Evolutionary conservation across 768 basidiomycete genomes (phyloP).

Genomic region (Termitomyces sp.): DNA sequence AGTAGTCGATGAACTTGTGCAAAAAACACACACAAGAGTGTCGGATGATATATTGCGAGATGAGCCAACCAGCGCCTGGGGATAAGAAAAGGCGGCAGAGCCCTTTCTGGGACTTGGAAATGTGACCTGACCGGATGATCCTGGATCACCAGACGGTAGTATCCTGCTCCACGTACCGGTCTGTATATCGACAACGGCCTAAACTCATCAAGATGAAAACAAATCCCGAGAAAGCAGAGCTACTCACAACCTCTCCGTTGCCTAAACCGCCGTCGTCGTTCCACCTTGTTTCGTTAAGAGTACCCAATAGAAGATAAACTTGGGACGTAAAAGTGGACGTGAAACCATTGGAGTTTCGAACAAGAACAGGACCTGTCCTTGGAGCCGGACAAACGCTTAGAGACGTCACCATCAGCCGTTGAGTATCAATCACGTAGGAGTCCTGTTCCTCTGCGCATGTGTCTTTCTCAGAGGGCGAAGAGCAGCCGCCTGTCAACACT

Average conservation of each 20-base stretch:
- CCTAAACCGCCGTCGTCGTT: constrained; percentile 54
- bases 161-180: constrained; percentile 68
- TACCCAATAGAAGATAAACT: constrained; percentile 65
- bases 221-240: background rate
- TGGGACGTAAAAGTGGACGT: constrained; percentile 58
- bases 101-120: constrained; percentile 72
- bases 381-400: constrained; percentile 60
- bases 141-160: constrained; percentile 74
- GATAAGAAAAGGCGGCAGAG: constrained; percentile 56
- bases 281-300: constrained; percentile 61
- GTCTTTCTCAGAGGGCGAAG: constrained; percentile 31
- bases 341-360: constrained; percentile 53
- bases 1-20: background rate
- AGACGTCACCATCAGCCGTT: constrained; percentile 26
- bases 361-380: constrained; percentile 52
- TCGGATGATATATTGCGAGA: constrained; percentile 49
- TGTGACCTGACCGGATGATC: constrained; percentile 34
- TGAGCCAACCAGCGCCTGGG: constrained; percentile 50
- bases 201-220: constrained; percentile 1
- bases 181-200: constrained; percentile 60
- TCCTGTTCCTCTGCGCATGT: constrained; percentile 53
- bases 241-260: constrained; percentile 70
- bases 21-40: constrained; percentile 43
- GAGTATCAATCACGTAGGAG: constrained; percentile 52
- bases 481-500: constrained; percentile 61